Percentiles rank a stretch among this genome's conserved stretches.
These are phyloP conservation scores for Candida ovalis DNA, from an alignment of 805 yeast species.

Conservation along the genomic window DNA sequence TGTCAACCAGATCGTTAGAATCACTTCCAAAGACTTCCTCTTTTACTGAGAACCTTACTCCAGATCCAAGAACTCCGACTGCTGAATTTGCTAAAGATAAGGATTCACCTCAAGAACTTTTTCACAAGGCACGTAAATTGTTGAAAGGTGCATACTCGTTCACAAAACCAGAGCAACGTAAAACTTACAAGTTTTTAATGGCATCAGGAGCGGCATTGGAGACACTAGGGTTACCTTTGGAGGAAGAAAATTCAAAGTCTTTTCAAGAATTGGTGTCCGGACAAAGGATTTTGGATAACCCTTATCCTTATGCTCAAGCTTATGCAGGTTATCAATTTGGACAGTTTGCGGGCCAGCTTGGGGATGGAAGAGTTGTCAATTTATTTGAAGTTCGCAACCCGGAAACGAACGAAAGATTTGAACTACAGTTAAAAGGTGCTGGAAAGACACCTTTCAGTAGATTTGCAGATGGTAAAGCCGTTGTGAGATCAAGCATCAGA, in stretches of 20 bases:
- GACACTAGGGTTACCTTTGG: conserved; percentile 54
- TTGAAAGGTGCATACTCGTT: conserved; percentile 68
- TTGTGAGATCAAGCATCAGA: conserved; percentile 78
- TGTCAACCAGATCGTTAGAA: conserved; percentile 14
- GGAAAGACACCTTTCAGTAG: conserved; percentile 91
- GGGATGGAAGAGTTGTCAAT: conserved; percentile 90
- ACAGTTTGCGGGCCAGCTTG: conserved; percentile 92
- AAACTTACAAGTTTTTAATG: conserved; percentile 49
- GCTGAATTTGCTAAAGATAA: conserved; percentile 26
- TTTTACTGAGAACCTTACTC: conserved; percentile 24
- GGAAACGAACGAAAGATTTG: conserved; percentile 42
- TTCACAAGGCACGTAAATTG: conserved; percentile 50
- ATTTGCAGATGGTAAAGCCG: conserved; percentile 97
- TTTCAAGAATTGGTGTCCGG: conserved; percentile 64
- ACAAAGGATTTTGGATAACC: conserved; percentile 34
- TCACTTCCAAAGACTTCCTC: conserved; percentile 27
- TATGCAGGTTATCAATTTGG: conserved; percentile 98
- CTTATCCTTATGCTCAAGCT: conserved; percentile 81
- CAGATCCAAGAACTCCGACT: conserved; percentile 30
- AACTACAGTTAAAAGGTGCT: conserved; percentile 84
- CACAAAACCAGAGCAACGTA: conserved; percentile 62
- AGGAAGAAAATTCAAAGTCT: conserved; percentile 16
- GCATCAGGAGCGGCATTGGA: conserved; percentile 57
- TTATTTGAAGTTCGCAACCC: conserved; percentile 63
- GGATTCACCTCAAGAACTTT: conserved; percentile 27